A percentile compares a stretch with the other conserved stretches of the same genome.
Conservation (phyloP, 306 rosid genomes). For the Cucurbita argyrosperma region DNA sequence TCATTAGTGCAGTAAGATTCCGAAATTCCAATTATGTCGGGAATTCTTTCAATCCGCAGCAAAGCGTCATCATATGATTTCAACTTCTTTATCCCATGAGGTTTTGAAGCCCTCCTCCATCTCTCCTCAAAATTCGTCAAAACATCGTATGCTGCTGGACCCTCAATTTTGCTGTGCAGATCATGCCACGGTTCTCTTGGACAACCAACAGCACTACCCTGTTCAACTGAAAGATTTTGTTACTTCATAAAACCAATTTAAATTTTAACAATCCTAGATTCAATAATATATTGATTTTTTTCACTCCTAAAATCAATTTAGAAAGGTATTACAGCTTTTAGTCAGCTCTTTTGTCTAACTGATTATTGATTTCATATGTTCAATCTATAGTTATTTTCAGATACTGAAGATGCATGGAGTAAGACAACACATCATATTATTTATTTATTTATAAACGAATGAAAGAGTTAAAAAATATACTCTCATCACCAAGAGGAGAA, state of each 20-base stretch:
- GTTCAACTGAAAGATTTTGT: background rate
- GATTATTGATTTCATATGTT: no score
- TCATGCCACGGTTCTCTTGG: constrained; percentile 99
- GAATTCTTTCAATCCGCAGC: constrained; percentile 66
- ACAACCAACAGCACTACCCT: constrained; percentile 71
- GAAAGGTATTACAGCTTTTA: no score
- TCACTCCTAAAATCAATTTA: background rate
- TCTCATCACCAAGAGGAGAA: background rate
- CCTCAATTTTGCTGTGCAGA: constrained; percentile 82
- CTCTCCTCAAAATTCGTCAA: constrained; percentile 88
- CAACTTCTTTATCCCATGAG: constrained; percentile 64
- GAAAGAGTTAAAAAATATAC: no score
- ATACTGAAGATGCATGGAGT: no score
- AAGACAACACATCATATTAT: no score
- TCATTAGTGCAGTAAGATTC: constrained; percentile 26
- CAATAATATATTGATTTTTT: background rate
- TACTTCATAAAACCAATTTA: background rate
- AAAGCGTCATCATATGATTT: constrained; percentile 58
- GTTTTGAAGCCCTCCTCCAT: constrained; percentile 83
- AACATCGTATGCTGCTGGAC: constrained; percentile 96
- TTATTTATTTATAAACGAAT: no score
- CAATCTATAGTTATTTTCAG: no score
- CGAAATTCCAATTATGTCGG: constrained; percentile 37
- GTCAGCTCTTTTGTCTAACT: no score
- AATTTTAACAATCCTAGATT: background rate